A percentile compares a stretch with the other conserved stretches of the same genome.
Conservation (phyloP, 345 rosid genomes). For the Tarenaya hassleriana region DNA sequence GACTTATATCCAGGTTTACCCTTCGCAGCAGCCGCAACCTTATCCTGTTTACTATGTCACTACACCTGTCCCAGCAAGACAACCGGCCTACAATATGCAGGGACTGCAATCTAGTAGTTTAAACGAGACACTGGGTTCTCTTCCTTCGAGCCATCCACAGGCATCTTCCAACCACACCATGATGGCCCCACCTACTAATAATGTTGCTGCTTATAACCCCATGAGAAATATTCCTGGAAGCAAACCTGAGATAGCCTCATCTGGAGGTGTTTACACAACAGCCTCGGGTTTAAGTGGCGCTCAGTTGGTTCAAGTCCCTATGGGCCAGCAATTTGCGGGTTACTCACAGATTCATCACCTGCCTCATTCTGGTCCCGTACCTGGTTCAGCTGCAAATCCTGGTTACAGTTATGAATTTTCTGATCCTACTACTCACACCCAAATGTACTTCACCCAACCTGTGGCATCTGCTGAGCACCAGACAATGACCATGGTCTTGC, state of each 20-base stretch:
- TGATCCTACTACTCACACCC: slow-evolving; percentile 57
- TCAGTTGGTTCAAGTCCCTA: slow-evolving; percentile 60
- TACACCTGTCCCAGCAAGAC: slow-evolving; percentile 35
- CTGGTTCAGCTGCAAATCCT: slow-evolving; percentile 41
- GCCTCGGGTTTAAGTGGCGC: slow-evolving; percentile 39
- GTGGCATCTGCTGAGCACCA: slow-evolving; percentile 77
- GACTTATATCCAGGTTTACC: slow-evolving; percentile 65
- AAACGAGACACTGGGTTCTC: slow-evolving; percentile 41
- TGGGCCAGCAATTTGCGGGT: slow-evolving; percentile 67
- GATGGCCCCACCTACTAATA: slow-evolving; percentile 37
- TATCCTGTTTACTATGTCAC: slow-evolving; percentile 71
- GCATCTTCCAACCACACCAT: slow-evolving; percentile 50
- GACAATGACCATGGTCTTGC: slow-evolving; percentile 54
- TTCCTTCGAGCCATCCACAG: slow-evolving; percentile 48
- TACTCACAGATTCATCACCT: slow-evolving; percentile 81
- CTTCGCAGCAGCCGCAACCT: slow-evolving; percentile 80
- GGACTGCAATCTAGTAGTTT: slow-evolving; percentile 45
- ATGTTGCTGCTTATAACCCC: slow-evolving; percentile 37
- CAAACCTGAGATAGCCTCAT: slow-evolving; percentile 69
- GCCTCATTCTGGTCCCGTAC: slow-evolving; percentile 60
- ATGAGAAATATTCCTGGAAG: slow-evolving; percentile 47
- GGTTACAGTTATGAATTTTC: slow-evolving; percentile 59
- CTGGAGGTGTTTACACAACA: slow-evolving; percentile 53
- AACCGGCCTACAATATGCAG: slow-evolving; percentile 45
- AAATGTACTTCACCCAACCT: slow-evolving; percentile 73